Percentiles rank a stretch among this genome's conserved stretches.
Conservation (phyloP, 768 basidiomycete genomes). For the Podaxis carcinomalis region DNA sequence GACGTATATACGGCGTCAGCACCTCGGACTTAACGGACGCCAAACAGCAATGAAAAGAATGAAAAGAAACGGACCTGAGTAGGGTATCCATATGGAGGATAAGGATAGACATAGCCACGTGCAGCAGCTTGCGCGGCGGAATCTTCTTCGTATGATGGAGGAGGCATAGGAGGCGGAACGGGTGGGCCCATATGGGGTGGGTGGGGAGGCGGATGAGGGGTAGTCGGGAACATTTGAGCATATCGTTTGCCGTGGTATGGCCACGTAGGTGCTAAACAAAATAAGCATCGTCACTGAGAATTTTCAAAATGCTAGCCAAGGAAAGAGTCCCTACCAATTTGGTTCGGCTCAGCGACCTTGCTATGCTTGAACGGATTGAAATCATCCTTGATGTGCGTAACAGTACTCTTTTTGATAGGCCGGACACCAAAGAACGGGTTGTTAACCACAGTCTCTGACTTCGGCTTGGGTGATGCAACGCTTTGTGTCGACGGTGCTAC, state of each 20-base stretch:
- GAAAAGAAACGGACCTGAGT: slow-evolving; percentile 52
- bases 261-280: slow-evolving; percentile 64
- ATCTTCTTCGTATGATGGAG: slow-evolving; percentile 80
- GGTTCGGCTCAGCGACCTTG: slow-evolving; percentile 71
- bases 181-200: slow-evolving; percentile 64
- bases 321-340: slow-evolving; percentile 56
- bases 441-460: slow-evolving; percentile 51
- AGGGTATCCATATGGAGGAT: slow-evolving; percentile 74
- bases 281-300: background rate
- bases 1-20: background rate
- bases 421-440: slow-evolving; percentile 92
- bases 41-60: background rate
- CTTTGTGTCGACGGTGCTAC: slow-evolving; percentile 38
- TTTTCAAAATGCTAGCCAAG: background rate
- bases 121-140: slow-evolving; percentile 52
- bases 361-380: slow-evolving; percentile 95
- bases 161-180: slow-evolving; percentile 64
- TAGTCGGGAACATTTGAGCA: slow-evolving; percentile 68
- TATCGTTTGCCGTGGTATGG: slow-evolving; percentile 89
- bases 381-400: slow-evolving; percentile 90
- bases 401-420: slow-evolving; percentile 64
- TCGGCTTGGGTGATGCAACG: slow-evolving; percentile 57
- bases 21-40: background rate
- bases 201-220: slow-evolving; percentile 57
- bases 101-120: slow-evolving; percentile 65